Conservation (phyloP, 2,329 filamentous ascomycete genomes). For the Paracoccidioides lutzii region DNA sequence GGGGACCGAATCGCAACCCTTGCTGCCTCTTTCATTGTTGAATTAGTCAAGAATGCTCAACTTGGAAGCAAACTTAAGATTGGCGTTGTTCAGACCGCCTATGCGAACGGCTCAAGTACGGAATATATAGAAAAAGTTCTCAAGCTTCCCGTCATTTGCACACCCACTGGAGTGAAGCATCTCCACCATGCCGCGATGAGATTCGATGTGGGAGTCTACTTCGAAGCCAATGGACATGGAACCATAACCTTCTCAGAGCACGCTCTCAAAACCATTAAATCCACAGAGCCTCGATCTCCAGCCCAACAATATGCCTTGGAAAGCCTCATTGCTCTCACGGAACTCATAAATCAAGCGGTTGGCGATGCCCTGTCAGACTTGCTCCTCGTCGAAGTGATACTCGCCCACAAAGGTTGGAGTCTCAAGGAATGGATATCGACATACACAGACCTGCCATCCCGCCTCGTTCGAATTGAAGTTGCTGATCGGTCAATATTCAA, state of each 20-base stretch:
- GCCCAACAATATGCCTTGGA: conserved; percentile 84
- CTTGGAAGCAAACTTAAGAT: conserved; percentile 72
- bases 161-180: conserved; percentile 91
- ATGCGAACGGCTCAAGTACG: conserved; percentile 91
- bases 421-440: conserved; percentile 84
- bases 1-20: conserved; percentile 94
- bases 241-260: conserved; percentile 87
- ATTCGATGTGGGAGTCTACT: conserved; percentile 94
- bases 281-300: conserved; percentile 73
- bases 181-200: conserved; percentile 92
- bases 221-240: conserved; percentile 95
- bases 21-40: conserved; percentile 82
- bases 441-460: conserved; percentile 88
- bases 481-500: conserved; percentile 77
- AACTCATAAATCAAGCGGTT: conserved; percentile 96
- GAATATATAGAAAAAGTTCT: conserved; percentile 81
- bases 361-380: conserved; percentile 93
- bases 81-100: conserved; percentile 92
- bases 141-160: conserved; percentile 81
- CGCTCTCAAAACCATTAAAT: conserved; percentile 64
- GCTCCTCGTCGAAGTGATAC: conserved; percentile 87
- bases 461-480: conserved; percentile 86
- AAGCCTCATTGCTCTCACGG: conserved; percentile 66
- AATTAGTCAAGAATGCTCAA: conserved; percentile 68
- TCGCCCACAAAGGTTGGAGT: conserved; percentile 87